phyloP scores from a whole-genome alignment of 2,329 filamentous ascomycete genomes.

The Diaporthe destruens region DNA sequence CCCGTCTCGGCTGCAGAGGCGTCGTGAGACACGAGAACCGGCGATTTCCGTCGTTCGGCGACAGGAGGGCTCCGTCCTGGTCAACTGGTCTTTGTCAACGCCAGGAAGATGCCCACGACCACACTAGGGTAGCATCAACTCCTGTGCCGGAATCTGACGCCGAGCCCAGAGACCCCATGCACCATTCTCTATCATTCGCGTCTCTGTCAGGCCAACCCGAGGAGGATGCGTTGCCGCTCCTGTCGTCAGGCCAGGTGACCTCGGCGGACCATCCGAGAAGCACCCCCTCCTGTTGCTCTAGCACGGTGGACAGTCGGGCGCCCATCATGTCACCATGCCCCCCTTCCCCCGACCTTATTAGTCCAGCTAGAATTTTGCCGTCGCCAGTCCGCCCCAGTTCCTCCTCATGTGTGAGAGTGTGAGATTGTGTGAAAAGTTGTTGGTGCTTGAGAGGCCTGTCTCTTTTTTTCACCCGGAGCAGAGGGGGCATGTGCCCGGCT shows the following conservation, averaged over 20 bases:
- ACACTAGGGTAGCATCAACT: neutral
- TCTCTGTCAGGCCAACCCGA: too few relatives aligned
- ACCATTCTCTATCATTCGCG: conserved; percentile 3
- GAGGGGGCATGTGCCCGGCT: conserved; percentile 72
- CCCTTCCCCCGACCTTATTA: neutral
- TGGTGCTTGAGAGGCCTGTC: neutral
- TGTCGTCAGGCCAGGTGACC: conserved; percentile 11
- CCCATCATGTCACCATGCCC: neutral
- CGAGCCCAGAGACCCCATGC: neutral
- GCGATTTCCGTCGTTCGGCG: neutral
- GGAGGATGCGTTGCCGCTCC: neutral
- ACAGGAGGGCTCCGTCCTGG: neutral
- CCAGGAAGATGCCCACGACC: conserved; percentile 24
- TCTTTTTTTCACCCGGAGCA: conserved; percentile 50
- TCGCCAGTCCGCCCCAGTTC: neutral
- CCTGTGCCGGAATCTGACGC: neutral
- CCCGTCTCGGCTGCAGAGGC: neutral
- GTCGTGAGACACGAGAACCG: neutral
- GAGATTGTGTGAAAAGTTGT: neutral
- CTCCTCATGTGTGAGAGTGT: neutral
- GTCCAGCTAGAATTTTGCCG: neutral
- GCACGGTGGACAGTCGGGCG: neutral
- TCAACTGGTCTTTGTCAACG: neutral
- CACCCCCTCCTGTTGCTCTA: neutral
- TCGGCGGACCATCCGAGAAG: conserved; percentile 6